Conservation (phyloP, 345 rosid species). For the Moringa oleifera region DNA sequence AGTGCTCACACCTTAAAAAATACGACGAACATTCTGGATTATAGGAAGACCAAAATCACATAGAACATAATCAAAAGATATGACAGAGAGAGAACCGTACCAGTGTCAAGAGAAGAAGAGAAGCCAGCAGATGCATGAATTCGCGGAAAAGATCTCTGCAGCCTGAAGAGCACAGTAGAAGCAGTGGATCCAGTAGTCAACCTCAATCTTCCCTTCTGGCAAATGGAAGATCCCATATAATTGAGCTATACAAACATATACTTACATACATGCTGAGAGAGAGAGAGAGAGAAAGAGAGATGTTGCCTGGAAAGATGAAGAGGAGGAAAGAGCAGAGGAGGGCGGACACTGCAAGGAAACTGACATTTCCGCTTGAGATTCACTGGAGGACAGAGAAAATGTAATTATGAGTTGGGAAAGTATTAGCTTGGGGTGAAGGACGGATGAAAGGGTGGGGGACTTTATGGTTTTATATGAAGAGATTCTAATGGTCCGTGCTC, state of each 20-base stretch:
- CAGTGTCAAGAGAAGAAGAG: conserved; percentile 62
- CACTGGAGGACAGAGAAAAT: neutral
- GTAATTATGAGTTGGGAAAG: neutral
- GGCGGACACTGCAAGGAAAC: conserved; percentile 85
- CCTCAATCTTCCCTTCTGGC: conserved; percentile 39
- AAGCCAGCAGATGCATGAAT: conserved; percentile 49
- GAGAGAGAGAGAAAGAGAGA: conserved; percentile 2
- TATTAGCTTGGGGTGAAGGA: too few species aligned
- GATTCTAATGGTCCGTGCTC: too few species aligned
- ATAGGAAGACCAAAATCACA: neutral
- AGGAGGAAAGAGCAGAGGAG: conserved; percentile 41
- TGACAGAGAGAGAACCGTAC: conserved; percentile 20
- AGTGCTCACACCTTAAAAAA: conserved; percentile 39
- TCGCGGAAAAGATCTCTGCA: conserved; percentile 37
- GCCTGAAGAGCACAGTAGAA: conserved; percentile 34
- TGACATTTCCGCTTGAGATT: conserved; percentile 33
- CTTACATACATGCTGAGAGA: neutral
- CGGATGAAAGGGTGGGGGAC: too few species aligned
- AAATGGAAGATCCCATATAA: conserved; percentile 4
- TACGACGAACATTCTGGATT: neutral
- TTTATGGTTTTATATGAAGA: too few species aligned
- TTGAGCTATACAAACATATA: neutral
- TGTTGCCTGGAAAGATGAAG: conserved; percentile 33
- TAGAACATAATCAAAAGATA: conserved; percentile 1
- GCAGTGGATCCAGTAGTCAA: conserved; percentile 25